Percentiles rank a stretch among this genome's conserved stretches.
phyloP scores from a whole-genome alignment of 2,329 filamentous ascomycete species.

The Trichoderma atrobrunneum region DNA sequence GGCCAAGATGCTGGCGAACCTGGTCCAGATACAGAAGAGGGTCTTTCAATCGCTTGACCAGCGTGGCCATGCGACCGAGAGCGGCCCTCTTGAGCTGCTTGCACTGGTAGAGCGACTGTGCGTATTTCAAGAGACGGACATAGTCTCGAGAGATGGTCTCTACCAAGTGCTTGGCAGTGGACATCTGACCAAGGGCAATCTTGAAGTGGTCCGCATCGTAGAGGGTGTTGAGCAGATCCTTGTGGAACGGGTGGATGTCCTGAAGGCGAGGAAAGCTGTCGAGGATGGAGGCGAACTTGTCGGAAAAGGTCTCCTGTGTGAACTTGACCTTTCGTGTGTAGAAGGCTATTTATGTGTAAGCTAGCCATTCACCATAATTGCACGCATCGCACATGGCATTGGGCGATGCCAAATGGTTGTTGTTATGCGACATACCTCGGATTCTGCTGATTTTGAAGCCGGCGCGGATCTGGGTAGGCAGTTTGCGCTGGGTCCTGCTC shows the following conservation, averaged over 20 bases:
- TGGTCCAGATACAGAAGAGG: conserved; percentile 94
- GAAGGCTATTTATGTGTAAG: conserved; percentile 58
- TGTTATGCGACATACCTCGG: conserved; percentile 46
- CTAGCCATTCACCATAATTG: background rate
- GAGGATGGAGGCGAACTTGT: conserved; percentile 88
- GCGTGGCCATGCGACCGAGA: conserved; percentile 96
- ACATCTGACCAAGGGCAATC: conserved; percentile 93
- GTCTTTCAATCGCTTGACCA: conserved; percentile 92
- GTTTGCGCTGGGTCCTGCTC: conserved; percentile 83
- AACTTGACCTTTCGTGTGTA: conserved; percentile 99
- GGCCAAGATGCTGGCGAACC: conserved; percentile 85
- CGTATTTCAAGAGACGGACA: conserved; percentile 87
- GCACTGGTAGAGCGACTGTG: conserved; percentile 95
- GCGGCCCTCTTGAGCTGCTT: conserved; percentile 97
- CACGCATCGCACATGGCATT: background rate
- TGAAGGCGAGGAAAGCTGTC: conserved; percentile 89
- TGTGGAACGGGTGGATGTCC: conserved; percentile 94
- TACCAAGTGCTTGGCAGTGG: conserved; percentile 92
- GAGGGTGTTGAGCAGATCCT: conserved; percentile 82
- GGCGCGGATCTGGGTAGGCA: conserved; percentile 92
- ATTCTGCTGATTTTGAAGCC: conserved; percentile 96
- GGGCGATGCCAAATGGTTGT: background rate
- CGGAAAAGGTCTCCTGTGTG: conserved; percentile 92
- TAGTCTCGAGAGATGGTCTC: conserved; percentile 97
- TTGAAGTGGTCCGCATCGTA: conserved; percentile 98